Conservation (phyloP, 306 rosid genomes). For the Cajanus cajan region DNA sequence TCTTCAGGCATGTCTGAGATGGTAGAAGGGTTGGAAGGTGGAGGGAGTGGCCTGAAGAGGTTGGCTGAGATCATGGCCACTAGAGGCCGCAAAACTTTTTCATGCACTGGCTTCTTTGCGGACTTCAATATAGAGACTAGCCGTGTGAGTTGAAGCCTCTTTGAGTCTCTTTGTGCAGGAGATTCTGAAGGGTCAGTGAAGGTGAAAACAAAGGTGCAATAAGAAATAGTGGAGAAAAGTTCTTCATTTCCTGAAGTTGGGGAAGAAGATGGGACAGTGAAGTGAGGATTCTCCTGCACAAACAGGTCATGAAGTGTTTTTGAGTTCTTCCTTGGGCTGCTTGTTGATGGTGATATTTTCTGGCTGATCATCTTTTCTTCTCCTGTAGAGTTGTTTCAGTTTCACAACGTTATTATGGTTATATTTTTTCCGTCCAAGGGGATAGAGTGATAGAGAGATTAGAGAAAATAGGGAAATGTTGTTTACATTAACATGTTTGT, state of each 20-base stretch:
- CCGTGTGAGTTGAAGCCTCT: conserved; percentile 53
- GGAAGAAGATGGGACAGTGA: conserved; percentile 29
- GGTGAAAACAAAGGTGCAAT: conserved; percentile 50
- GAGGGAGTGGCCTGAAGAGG: conserved; percentile 81
- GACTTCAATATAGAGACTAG: conserved; percentile 53
- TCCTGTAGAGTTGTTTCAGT: background rate
- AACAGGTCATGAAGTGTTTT: conserved; percentile 53
- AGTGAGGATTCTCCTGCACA: conserved; percentile 34
- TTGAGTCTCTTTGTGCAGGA: conserved; percentile 62
- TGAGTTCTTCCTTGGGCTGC: conserved; percentile 28
- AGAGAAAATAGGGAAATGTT: background rate
- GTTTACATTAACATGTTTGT: conserved; percentile 6
- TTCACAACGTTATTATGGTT: background rate
- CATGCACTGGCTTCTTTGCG: conserved; percentile 44
- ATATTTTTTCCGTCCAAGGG: conserved; percentile 22
- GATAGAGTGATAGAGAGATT: background rate
- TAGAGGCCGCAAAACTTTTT: conserved; percentile 42
- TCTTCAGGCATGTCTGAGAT: conserved; percentile 51
- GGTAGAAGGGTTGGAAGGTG: conserved; percentile 42
- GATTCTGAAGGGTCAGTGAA: conserved; percentile 49
- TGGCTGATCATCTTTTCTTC: conserved; percentile 38
- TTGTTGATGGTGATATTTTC: conserved; percentile 20
- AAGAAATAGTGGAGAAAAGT: conserved; percentile 46
- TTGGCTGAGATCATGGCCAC: conserved; percentile 54
- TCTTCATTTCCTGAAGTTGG: conserved; percentile 47